A percentile compares a stretch with the other conserved stretches of the same genome.
Evolutionary conservation across 352 stramenopile genomes (phyloP).

Genomic region (Paralagenidium karlingii): DNA sequence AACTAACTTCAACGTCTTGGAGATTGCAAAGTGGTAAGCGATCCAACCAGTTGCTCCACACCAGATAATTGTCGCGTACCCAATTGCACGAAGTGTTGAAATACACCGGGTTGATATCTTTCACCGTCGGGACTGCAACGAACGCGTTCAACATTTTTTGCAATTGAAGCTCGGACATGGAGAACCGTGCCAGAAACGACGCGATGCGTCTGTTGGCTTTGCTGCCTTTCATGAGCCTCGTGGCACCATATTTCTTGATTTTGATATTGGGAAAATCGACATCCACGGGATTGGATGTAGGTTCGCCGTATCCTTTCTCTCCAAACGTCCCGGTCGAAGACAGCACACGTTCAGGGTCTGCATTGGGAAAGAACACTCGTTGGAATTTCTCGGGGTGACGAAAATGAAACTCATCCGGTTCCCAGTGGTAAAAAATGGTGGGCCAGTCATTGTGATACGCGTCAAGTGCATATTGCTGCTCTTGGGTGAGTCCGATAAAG

Average conservation of each 20-base stretch:
- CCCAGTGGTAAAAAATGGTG: slow-evolving; percentile 43
- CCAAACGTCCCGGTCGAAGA: slow-evolving; percentile 20
- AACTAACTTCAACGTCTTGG: not conserved
- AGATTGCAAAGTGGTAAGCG: slow-evolving; percentile 11
- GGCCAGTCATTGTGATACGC: slow-evolving; percentile 8
- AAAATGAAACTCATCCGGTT: slow-evolving; percentile 35
- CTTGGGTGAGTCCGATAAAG: slow-evolving; percentile 27
- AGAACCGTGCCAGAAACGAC: slow-evolving; percentile 9
- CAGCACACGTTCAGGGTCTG: slow-evolving; percentile 15
- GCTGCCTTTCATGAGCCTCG: not conserved
- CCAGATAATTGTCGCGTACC: slow-evolving; percentile 13
- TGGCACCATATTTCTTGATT: slow-evolving; percentile 18
- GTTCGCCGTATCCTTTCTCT: slow-evolving; percentile 27
- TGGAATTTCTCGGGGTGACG: slow-evolving; percentile 18
- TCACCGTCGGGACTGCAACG: not conserved
- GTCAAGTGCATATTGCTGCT: slow-evolving; percentile 19
- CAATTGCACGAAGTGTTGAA: slow-evolving; percentile 21
- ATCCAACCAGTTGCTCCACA: slow-evolving; percentile 16
- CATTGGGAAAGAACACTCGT: slow-evolving; percentile 24
- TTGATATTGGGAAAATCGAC: slow-evolving; percentile 23
- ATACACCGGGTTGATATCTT: no score
- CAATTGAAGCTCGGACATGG: slow-evolving; percentile 19
- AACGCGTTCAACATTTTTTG: slow-evolving; percentile 14
- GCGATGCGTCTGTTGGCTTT: not conserved
- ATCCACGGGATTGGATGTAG: slow-evolving; percentile 25